Evolutionary conservation across 169 alveolate genomes (phyloP).

Genomic region (Theileria orientalis): DNA sequence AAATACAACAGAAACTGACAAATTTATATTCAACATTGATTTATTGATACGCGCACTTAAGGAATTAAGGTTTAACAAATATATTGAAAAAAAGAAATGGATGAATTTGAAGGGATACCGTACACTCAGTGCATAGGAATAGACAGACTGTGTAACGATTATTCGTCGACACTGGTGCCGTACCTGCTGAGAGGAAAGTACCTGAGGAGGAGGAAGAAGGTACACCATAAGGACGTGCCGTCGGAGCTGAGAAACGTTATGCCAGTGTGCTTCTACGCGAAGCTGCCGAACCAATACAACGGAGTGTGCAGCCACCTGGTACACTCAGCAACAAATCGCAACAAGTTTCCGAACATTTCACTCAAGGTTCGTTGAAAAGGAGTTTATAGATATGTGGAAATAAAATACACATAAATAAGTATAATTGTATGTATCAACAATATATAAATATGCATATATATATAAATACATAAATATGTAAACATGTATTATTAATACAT

Average conservation of each 20-base stretch:
- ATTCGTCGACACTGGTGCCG: slow-evolving; percentile 48
- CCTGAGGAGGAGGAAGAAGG: slow-evolving; percentile 13
- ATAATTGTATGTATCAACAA: not conserved
- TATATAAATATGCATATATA: not conserved
- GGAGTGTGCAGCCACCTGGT: slow-evolving; percentile 61
- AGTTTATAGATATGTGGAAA: not conserved
- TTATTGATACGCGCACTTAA: too few species aligned
- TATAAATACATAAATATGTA: not conserved
- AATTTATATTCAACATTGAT: not conserved
- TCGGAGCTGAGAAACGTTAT: slow-evolving; percentile 31
- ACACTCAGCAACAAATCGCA: slow-evolving; percentile 62
- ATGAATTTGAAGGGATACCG: slow-evolving; percentile 36
- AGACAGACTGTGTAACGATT: slow-evolving; percentile 52
- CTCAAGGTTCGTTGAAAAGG: slow-evolving; percentile 9
- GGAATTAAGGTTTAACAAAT: not conserved
- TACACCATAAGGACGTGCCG: slow-evolving; percentile 52
- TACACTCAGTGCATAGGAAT: slow-evolving; percentile 55
- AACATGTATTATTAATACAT: not conserved
- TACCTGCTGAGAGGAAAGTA: slow-evolving; percentile 38
- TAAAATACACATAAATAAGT: not conserved
- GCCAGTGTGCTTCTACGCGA: slow-evolving; percentile 44
- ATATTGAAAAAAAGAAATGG: slow-evolving; percentile 15
- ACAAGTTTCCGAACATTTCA: slow-evolving; percentile 59
- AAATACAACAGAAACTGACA: slow-evolving; percentile 18
- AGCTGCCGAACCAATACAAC: slow-evolving; percentile 48